These are phyloP conservation scores for Juglanconis juglandina DNA, from an alignment of 2,329 filamentous ascomycete species.

Conservation along the genomic window DNA sequence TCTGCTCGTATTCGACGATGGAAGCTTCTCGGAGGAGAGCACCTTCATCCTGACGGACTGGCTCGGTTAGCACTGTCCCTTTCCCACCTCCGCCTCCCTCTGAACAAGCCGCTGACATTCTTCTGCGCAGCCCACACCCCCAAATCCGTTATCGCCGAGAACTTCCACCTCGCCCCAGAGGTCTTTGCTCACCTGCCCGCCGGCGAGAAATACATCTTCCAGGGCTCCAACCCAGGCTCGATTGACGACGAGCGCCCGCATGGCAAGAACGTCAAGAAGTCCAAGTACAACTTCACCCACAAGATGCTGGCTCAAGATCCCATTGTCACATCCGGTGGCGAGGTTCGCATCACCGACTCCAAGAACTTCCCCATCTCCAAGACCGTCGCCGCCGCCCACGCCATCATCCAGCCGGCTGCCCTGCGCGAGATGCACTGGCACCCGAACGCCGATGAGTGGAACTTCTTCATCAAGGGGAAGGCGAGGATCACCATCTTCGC, in stretches of 20 bases:
- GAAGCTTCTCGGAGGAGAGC: conserved; percentile 55
- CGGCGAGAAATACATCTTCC: conserved; percentile 74
- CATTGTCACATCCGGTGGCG: conserved; percentile 62
- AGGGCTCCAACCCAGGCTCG: conserved; percentile 60
- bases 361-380: conserved; percentile 71
- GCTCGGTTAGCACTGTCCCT: conserved; percentile 47
- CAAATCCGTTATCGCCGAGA: conserved; percentile 68
- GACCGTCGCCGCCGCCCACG: conserved; percentile 69
- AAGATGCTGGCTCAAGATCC: conserved; percentile 68
- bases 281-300: conserved; percentile 67
- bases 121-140: conserved; percentile 58
- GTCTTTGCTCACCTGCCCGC: conserved; percentile 66
- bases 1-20: conserved; percentile 47
- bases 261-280: conserved; percentile 61
- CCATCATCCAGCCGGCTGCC: conserved; percentile 67
- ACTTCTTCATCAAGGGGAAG: conserved; percentile 70
- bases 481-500: conserved; percentile 74
- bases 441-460: conserved; percentile 76
- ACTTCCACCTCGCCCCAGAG: conserved; percentile 70
- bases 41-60: conserved; percentile 73
- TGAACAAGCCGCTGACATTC: too few species aligned
- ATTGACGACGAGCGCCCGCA: conserved; percentile 64
- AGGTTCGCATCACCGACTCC: conserved; percentile 73
- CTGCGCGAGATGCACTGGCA: conserved; percentile 83
- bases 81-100: accelerated